A percentile compares a stretch with the other conserved stretches of the same genome.
Conservation (phyloP, 2,329 filamentous ascomycete genomes). For the Emmonsia crescens region DNA sequence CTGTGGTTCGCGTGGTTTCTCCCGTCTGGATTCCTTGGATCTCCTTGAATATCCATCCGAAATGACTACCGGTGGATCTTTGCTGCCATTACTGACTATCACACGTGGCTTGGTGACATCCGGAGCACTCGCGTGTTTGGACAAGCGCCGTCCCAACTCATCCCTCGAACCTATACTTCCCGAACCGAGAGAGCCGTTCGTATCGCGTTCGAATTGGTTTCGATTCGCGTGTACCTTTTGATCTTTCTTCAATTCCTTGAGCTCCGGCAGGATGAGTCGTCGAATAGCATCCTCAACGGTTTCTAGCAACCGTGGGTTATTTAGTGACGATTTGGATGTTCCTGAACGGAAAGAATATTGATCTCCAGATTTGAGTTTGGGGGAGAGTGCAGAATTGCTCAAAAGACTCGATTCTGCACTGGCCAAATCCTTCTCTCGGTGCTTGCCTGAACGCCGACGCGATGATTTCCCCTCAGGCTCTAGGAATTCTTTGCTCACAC, state of each 20-base stretch:
- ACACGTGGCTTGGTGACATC: constrained; percentile 53
- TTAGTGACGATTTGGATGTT: constrained; percentile 62
- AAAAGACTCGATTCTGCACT: constrained; percentile 53
- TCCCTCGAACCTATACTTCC: constrained; percentile 48
- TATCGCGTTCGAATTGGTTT: constrained; percentile 55
- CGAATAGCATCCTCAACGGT: constrained; percentile 91
- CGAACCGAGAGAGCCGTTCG: constrained; percentile 50
- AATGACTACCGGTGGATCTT: constrained; percentile 48
- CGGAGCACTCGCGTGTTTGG: constrained; percentile 47
- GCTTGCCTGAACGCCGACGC: constrained; percentile 1
- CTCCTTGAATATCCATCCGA: constrained; percentile 34
- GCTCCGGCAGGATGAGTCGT: constrained; percentile 77
- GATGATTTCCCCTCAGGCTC: constrained; percentile 25
- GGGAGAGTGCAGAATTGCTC: constrained; percentile 44
- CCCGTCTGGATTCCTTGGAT: constrained; percentile 43
- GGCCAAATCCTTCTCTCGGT: constrained; percentile 41
- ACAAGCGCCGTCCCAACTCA: constrained; percentile 42
- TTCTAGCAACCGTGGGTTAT: constrained; percentile 81
- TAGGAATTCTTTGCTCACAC: constrained; percentile 36
- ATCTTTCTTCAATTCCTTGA: constrained; percentile 83
- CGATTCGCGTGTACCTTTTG: constrained; percentile 66
- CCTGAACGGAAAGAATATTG: constrained; percentile 50
- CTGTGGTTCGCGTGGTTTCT: constrained; percentile 39
- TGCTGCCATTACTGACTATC: constrained; percentile 47
- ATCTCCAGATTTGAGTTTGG: constrained; percentile 45